Evolutionary conservation across 768 basidiomycete species (phyloP).

Genomic region (Chalciporus pseudorubinellus): DNA sequence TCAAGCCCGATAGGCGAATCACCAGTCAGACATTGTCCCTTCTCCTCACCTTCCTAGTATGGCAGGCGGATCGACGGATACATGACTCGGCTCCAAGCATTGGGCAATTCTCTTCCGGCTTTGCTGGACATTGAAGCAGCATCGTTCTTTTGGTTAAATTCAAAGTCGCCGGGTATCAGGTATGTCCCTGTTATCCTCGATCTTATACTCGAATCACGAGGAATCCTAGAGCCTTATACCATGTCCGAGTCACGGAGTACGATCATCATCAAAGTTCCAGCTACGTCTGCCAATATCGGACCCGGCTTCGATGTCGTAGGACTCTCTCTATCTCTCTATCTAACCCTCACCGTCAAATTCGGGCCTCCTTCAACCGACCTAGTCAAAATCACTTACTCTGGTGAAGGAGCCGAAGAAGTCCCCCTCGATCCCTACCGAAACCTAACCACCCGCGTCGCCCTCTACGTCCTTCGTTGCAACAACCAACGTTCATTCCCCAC

Average conservation of each 20-base stretch:
- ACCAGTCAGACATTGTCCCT: too few species aligned
- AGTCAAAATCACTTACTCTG: slow-evolving; percentile 74
- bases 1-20: too few species aligned
- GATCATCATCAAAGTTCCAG: slow-evolving; percentile 83
- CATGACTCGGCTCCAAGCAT: background rate
- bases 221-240: too few species aligned
- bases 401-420: slow-evolving; percentile 88
- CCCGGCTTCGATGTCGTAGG: slow-evolving; percentile 99
- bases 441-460: slow-evolving; percentile 92
- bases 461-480: slow-evolving; percentile 96
- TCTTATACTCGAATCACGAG: background rate
- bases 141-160: too few species aligned
- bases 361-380: slow-evolving; percentile 37
- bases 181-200: slow-evolving; percentile 1
- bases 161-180: too few species aligned
- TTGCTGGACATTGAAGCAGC: background rate
- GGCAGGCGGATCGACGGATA: slow-evolving; percentile 10
- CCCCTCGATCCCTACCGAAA: slow-evolving; percentile 96
- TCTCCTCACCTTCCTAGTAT: slow-evolving; percentile 8
- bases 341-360: slow-evolving; percentile 68
- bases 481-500: slow-evolving; percentile 71
- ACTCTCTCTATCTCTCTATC: slow-evolving; percentile 86
- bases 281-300: slow-evolving; percentile 98
- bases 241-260: slow-evolving; percentile 23
- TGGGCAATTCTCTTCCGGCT: background rate